Evolutionary conservation across 2,329 filamentous ascomycete species (phyloP), one percentile per base, ranked within the genome.

Genomic region (Fusarium sp.): DNA sequence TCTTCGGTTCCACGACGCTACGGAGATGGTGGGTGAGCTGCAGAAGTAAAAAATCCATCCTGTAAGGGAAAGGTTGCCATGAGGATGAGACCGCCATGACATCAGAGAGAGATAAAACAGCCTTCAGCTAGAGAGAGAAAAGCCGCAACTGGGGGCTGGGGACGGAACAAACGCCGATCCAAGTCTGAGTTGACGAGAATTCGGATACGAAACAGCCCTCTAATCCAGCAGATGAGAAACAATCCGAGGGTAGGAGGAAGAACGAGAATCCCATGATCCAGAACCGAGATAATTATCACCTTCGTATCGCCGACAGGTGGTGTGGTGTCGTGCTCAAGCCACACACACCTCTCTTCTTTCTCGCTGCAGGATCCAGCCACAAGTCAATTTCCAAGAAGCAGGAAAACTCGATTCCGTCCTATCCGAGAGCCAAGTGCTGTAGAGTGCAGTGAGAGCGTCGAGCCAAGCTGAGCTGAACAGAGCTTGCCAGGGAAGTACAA

Each of bases 61-160:
- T 53, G 37, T 18, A 48, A 48, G 50, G 60, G 36, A 71, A 62
- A 53, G 44, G 65, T 48, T 62, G 40, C 64, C 60, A 68, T 34
- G 44, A 62, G 52, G 31, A 70, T 72, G 47, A 72, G 44, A 55
- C 48, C 54, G 63, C 50, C 44, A 72, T 71, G 65, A 70, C 65
- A 72, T 71, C 62, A 72, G 61, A 66, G 34, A 10, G 51, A 47
- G 16, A 28, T 18, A 51, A 37, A 23, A 23, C 23, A 23, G 23
- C 23, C 23, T 23, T 39, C 41, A 11, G 30, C 31, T 36, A 16
- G 13, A 43, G 28, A 31, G 31, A 46, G 12, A 40, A 15, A 60
- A 30, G 16, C n/a, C 31, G 12, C 30, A 44, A 11, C 41, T 36
- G 2, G 16, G 31, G 47, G 27, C 9, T 3, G 47, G 13, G 23